Base-by-base conservation (phyloP, 805 yeast species). In the Suhomyces emberorum region DNA sequence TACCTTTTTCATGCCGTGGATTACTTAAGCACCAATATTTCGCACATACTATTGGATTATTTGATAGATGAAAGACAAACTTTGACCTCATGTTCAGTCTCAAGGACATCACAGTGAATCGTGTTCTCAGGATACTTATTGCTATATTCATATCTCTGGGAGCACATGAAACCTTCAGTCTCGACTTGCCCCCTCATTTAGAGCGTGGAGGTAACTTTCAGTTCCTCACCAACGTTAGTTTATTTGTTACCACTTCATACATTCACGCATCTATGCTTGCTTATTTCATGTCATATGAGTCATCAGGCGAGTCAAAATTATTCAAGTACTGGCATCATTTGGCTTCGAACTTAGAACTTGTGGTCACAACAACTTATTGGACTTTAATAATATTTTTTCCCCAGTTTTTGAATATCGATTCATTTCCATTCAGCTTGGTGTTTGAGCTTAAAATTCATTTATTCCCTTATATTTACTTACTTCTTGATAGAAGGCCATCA, bases 371-470 rank as follows among this genome's bases (percentile, higher is more conserved):
- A 12, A 36, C 51, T 1, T 57, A 57, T 36, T 57, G 61, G 60
- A 23, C 46, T 4, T 38, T 55, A 39, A 21, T 35, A 10, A 26
- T 47, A 4, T 29, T 44, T 3, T 49, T 47, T 21, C 52, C 59
- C 1, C 12, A 28, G n/a, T 16, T 39, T 34, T 36, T 54, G 24
- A 47, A 51, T 28, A 26, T 34, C 3, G 51, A 43, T 14, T 30
- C 46, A 7, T 43, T 53, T 18, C 43, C 42, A n/a, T 49, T 55
- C 7, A 32, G 42, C 11, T 29, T 43, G 8, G 18, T 31, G 16
- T 27, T 53, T 19, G 61, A 55, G 35, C 32, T 54, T n/a, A 39
- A 52, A 34, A 49, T 55, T 24, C 62, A 57, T 35, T 31, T 51
- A n/a, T 43, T 53, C 18, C 62, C 62, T 3, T 57, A 49, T 34